A percentile compares a stretch with the other conserved stretches of the same genome.
phyloP scores from a whole-genome alignment of 2,329 filamentous ascomycete species.

The Aspergillus ochraceoroseus region DNA sequence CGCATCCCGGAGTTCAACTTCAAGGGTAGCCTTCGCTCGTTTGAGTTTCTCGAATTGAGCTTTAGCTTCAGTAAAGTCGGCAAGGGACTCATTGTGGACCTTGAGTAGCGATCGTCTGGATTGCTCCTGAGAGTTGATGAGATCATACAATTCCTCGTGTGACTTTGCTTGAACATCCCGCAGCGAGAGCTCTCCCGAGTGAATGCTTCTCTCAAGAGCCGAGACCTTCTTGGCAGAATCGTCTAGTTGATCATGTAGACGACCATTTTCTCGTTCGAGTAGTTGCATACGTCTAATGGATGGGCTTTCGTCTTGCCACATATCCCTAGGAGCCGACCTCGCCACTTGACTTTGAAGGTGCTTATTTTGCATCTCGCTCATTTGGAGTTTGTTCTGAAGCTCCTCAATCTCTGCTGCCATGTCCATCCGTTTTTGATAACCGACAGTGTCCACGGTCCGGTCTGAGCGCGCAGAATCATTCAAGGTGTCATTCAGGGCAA shows the following conservation, averaged over 20 bases:
- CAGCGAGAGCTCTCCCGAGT: constrained; percentile 78
- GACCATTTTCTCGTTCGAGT: constrained; percentile 84
- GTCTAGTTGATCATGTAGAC: constrained; percentile 89
- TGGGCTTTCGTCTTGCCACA: constrained; percentile 67
- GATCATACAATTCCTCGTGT: constrained; percentile 87
- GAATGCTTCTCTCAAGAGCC: constrained; percentile 77
- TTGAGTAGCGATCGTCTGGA: constrained; percentile 75
- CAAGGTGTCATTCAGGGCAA: constrained; percentile 58
- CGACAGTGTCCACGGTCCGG: constrained; percentile 73
- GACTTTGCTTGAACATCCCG: constrained; percentile 89
- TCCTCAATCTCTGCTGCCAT: constrained; percentile 85
- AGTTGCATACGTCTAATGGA: constrained; percentile 79
- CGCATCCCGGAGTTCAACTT: constrained; percentile 81
- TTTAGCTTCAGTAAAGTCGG: constrained; percentile 82
- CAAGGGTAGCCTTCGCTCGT: constrained; percentile 69
- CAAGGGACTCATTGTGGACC: constrained; percentile 77
- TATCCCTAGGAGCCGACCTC: constrained; percentile 59
- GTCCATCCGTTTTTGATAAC: constrained; percentile 85
- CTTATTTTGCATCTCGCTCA: constrained; percentile 90
- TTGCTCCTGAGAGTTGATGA: constrained; percentile 89
- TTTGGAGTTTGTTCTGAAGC: constrained; percentile 87
- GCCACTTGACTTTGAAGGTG: constrained; percentile 86
- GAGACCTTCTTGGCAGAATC: constrained; percentile 92
- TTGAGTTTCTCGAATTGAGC: constrained; percentile 81
- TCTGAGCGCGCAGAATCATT: constrained; percentile 80